A percentile compares a stretch with the other conserved stretches of the same genome.
Conservation (phyloP, 257 asterid species). For the Fraxinus anomala region DNA sequence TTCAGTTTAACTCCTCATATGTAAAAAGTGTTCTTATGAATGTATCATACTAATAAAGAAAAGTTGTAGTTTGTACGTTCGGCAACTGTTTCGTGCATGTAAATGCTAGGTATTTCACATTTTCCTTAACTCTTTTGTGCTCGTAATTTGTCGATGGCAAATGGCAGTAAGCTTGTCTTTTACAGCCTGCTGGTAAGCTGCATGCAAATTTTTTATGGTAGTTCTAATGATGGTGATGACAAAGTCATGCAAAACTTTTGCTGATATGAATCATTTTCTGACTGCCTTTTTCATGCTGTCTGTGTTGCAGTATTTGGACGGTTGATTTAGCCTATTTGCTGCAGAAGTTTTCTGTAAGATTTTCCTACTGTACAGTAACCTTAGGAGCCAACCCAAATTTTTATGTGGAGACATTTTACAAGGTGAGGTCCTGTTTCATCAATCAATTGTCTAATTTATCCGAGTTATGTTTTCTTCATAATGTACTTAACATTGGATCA, state of each 20-base stretch:
- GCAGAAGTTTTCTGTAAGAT: constrained; percentile 76
- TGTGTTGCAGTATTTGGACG: constrained; percentile 81
- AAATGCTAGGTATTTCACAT: background rate
- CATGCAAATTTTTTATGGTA: constrained; percentile 14
- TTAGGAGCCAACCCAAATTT: constrained; percentile 93
- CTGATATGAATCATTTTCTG: constrained; percentile 27
- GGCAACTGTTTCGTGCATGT: background rate
- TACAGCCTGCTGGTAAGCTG: constrained; percentile 3
- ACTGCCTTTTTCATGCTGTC: constrained; percentile 31
- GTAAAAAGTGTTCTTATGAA: background rate
- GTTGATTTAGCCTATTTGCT: constrained; percentile 96
- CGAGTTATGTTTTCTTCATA: background rate
- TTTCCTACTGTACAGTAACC: constrained; percentile 90
- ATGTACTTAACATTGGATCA: background rate
- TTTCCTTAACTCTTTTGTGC: background rate
- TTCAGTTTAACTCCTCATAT: background rate
- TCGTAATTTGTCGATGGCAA: constrained; percentile 4
- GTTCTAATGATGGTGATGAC: constrained; percentile 12
- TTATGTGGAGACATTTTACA: constrained; percentile 85
- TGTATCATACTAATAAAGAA: background rate
- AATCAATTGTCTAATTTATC: constrained; percentile 6
- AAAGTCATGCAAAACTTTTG: constrained; percentile 15
- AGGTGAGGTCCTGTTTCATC: constrained; percentile 47
- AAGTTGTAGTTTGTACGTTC: background rate
- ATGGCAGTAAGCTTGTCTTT: background rate